phyloP scores from a whole-genome alignment of 1,284 basidiomycete genomes.

The Tetrapyrgos nigripes region DNA sequence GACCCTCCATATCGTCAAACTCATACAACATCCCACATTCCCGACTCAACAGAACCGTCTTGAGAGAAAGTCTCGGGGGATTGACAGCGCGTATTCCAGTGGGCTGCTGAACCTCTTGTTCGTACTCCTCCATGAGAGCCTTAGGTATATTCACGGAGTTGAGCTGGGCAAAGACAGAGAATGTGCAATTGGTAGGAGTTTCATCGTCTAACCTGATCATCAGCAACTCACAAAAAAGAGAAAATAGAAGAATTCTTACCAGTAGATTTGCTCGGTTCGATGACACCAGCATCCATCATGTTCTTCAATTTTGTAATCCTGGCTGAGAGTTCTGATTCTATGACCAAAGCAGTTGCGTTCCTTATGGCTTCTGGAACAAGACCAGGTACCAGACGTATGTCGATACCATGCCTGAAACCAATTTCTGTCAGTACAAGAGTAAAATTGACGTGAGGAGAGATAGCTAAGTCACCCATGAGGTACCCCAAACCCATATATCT shows the following conservation, averaged over 20 bases:
- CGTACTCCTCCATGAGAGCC: constrained; percentile 66
- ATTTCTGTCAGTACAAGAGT: constrained; percentile 5
- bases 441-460: neutral
- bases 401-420: constrained; percentile 54
- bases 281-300: constrained; percentile 66
- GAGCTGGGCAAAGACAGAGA: constrained; percentile 69
- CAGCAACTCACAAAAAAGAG: neutral
- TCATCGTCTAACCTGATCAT: constrained; percentile 46
- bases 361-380: constrained; percentile 59
- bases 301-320: constrained; percentile 65
- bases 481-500: constrained; percentile 77
- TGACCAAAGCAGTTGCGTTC: constrained; percentile 68
- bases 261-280: constrained; percentile 55
- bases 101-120: constrained; percentile 73
- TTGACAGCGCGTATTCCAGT: constrained; percentile 68
- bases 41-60: constrained; percentile 74
- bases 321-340: constrained; percentile 69
- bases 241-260: constrained; percentile 31
- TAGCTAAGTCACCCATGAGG: constrained; percentile 60
- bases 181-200: constrained; percentile 63
- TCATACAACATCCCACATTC: constrained; percentile 81
- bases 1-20: constrained; percentile 67
- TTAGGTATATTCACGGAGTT: constrained; percentile 56
- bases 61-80: constrained; percentile 61
- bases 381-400: constrained; percentile 72